Evolutionary conservation across 306 rosid genomes (phyloP), one percentile per base, ranked within the genome.

Genomic region (Malus sylvestris): DNA sequence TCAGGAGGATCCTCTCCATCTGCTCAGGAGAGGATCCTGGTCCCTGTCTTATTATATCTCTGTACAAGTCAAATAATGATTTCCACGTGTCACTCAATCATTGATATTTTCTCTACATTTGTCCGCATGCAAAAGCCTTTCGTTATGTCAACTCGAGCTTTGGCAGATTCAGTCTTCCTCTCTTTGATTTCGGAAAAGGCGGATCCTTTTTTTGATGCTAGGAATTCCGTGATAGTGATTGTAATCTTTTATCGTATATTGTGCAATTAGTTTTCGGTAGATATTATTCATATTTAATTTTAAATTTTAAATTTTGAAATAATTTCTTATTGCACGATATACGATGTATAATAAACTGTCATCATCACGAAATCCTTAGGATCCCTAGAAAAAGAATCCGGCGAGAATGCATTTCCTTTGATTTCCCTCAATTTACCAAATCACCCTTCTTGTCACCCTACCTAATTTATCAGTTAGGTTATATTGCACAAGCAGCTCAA

Each of bases 111-210:
- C 63, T 19, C 35, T 49, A 23, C 27, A 40, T 84, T 85, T 88
- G 92, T 88, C 87, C 65, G 67, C 61, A 69, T 58, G 20, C 45
- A 38, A 67, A 59, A 65, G 75, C 79, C 78, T 68, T 85, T 81
- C 81, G 88, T 86, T 78, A 73, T 89, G 83, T 93, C 91, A 82
- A 85, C 83, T 80, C 86, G 76, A 38, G 76, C 70, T 67, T 76
- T 60, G 71, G 81, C 87, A 79, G 78, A 68, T 71, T 70, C 87
- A 63, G 67, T 65, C 33, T 20, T 9, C 3, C 70, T 7, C 63
- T 45, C 13, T 76, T 67, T 32, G 81, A 35, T 35, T 35, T 35
- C 40, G 40, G 8, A 6, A 6, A 35, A 6, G 38, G 40, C 38
- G 38, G 38, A 33, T 33, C 38, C 1, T 6, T 33, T 33, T 33